Evolutionary conservation across 148 eudicot species (phyloP).

Genomic region (Gaultheria prostrata): DNA sequence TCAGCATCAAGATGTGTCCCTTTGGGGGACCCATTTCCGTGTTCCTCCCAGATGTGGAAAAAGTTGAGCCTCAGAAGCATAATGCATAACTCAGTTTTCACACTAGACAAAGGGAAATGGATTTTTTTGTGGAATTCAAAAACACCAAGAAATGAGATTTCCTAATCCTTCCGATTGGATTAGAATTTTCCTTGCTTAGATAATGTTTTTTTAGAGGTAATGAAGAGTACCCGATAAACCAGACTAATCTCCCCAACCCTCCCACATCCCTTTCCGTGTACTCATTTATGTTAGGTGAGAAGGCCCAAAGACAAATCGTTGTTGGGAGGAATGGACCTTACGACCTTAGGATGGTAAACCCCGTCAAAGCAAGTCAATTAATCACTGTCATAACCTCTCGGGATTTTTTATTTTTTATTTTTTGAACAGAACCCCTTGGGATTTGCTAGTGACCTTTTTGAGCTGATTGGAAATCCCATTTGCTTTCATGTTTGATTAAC

Average conservation of each 20-base stretch:
- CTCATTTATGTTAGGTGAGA: too few relatives aligned
- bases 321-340: too few relatives aligned
- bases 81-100: constrained; percentile 4
- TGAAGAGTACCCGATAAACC: too few relatives aligned
- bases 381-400: too few relatives aligned
- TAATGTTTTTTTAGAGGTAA: neutral
- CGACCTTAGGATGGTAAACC: too few relatives aligned
- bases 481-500: neutral
- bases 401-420: too few relatives aligned
- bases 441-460: neutral
- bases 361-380: too few relatives aligned
- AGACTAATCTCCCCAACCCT: too few relatives aligned
- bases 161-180: neutral
- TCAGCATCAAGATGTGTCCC: constrained; percentile 20
- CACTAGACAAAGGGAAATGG: neutral
- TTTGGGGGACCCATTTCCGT: constrained; percentile 12
- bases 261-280: too few relatives aligned
- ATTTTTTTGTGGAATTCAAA: neutral
- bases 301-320: too few relatives aligned
- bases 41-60: constrained; percentile 21
- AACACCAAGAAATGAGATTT: neutral
- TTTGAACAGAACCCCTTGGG: too few relatives aligned
- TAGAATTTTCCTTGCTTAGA: neutral
- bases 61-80: constrained; percentile 13
- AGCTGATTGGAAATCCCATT: neutral